Conservation (phyloP, 106 monocot genomes). For the Acorus calamus region DNA sequence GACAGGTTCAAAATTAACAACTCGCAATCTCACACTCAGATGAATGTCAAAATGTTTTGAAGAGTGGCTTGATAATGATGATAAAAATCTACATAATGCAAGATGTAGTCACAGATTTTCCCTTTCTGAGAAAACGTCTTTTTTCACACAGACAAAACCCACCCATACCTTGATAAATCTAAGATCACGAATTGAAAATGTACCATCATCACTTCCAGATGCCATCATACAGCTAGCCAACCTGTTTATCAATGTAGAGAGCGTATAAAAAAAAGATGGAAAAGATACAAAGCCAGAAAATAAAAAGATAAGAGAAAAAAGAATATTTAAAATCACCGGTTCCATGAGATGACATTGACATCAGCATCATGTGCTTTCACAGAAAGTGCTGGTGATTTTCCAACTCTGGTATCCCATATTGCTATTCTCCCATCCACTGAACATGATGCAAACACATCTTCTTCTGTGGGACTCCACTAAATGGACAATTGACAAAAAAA, state of each 20-base stretch:
- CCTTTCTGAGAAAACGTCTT: no score
- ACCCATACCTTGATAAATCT: constrained; percentile 69
- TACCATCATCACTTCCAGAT: constrained; percentile 94
- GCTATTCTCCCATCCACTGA: constrained; percentile 77
- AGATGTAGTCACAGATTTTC: no score
- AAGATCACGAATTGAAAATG: constrained; percentile 85
- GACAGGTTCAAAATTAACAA: no score
- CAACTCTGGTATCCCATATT: constrained; percentile 83
- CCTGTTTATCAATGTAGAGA: constrained; percentile 21
- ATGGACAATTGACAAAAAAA: constrained; percentile 6
- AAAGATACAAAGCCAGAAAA: constrained; percentile 2
- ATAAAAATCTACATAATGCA: no score
- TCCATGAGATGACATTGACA: constrained; percentile 99
- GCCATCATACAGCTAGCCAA: constrained; percentile 92
- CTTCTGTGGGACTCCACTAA: constrained; percentile 98
- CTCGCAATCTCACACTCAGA: no score
- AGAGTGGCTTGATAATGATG: no score
- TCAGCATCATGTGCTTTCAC: constrained; percentile 77
- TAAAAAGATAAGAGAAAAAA: constrained; percentile 1
- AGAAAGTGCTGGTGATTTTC: constrained; percentile 70
- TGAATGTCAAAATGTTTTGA: no score
- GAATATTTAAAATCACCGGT: constrained; percentile 34
- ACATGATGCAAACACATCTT: constrained; percentile 92
- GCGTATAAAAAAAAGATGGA: background rate
- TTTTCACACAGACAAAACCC: background rate